Evolutionary conservation across 2,329 filamentous ascomycete species (phyloP), one percentile per base, ranked within the genome.

Genomic region (Cordyceps fumosorosea): DNA sequence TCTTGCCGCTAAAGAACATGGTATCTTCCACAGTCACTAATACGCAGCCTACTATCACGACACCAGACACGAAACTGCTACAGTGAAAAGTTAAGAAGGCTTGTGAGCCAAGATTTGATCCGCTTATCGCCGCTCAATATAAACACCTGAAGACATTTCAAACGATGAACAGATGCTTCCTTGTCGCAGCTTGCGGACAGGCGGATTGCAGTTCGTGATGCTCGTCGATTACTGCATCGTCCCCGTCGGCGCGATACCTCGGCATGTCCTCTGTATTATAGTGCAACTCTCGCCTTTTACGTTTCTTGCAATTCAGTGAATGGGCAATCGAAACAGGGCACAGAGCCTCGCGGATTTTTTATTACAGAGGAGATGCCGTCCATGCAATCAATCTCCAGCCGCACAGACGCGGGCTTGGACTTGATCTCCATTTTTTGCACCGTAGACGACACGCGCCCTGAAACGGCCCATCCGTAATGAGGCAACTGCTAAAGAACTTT

Each of bases 341-440:
- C 56, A 45, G 56, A 29, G 22, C 32, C 22, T 58, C 18, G 6
- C 42, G 12, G 5, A 11, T 14, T 29, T 29, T 42, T 57, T 20
- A 51, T 51, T n/a, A 12, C 20, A 18, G 12, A 14, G 44, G 20
- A 37, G 22, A 4, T 20, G 26, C 16, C 32, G 20, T 44, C 51
- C 56, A 58, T 51, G 22, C 45, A 1, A 6, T 18, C 45, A 1
- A 6, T 18, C 6, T 34, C 16, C 56, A 34, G 34, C 47, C 47
- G 56, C 56, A 58, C 56, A 51, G 56, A 51, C 45, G 32, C 34
- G 56, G 45, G 56, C 56, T 58, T 58, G 56, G 56, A 58, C 56
- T 26, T 6, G 16, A 42, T 20, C 47, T 16, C 56, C 47, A 42
- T 8, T 40, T 8, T 1, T 22, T 16, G 5, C n/a, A 18, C 29